Conservation (phyloP, 1,139 yeast genomes). For the Arxiozyma heterogenica region DNA sequence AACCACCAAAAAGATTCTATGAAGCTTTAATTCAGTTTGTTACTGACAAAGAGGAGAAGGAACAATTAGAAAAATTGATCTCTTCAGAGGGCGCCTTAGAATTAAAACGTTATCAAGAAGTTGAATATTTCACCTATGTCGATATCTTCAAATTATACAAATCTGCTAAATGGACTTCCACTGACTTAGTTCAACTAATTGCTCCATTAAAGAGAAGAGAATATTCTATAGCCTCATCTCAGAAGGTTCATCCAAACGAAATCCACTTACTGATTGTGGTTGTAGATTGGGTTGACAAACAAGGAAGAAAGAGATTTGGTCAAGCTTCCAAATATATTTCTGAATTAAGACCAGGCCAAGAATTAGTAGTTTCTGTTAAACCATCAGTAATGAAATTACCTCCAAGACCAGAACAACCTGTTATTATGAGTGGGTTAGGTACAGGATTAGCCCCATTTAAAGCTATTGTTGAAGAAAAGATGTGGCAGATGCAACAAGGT, state of each 20-base stretch:
- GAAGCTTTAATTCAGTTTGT: constrained; percentile 74
- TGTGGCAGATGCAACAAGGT: constrained; percentile 89
- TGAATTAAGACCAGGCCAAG: constrained; percentile 70
- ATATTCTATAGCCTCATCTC: constrained; percentile 97
- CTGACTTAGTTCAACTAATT: constrained; percentile 61
- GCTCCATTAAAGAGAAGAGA: constrained; percentile 94
- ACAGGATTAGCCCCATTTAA: constrained; percentile 98
- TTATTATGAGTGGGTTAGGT: constrained; percentile 95
- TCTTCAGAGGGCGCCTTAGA: constrained; percentile 80
- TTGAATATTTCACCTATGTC: constrained; percentile 68
- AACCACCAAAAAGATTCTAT: constrained; percentile 91
- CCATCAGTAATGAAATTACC: constrained; percentile 98
- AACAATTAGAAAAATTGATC: constrained; percentile 51
- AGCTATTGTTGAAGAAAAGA: constrained; percentile 92
- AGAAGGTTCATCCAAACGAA: constrained; percentile 80
- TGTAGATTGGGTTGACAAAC: constrained; percentile 88
- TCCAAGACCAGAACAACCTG: constrained; percentile 75
- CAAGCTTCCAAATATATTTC: constrained; percentile 89
- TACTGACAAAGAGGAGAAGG: constrained; percentile 56
- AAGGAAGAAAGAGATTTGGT: constrained; percentile 82
- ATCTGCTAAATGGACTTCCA: constrained; percentile 73
- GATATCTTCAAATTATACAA: constrained; percentile 75
- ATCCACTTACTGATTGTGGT: constrained; percentile 90
- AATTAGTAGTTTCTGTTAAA: constrained; percentile 86
- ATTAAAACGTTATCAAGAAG: constrained; percentile 79